Percentiles rank a stretch among this genome's conserved stretches.
These are phyloP conservation scores for Alternaria viburni DNA, from an alignment of 2,329 filamentous ascomycete genomes.

Conservation along the genomic window DNA sequence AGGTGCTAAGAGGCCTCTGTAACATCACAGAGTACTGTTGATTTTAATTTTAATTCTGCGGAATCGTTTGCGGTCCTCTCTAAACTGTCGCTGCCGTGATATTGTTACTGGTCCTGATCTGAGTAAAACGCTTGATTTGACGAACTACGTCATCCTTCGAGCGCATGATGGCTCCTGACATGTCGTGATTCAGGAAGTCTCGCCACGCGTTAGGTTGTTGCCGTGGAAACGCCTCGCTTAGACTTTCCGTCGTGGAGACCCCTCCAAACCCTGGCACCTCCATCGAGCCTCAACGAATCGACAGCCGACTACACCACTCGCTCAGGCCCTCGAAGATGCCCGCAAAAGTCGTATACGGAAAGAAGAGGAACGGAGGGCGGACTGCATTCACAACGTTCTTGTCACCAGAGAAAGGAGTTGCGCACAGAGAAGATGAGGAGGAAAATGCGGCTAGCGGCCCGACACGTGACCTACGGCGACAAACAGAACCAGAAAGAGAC, in stretches of 20 bases:
- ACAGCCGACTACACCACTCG: neutral
- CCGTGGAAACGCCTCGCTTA: constrained; percentile 13
- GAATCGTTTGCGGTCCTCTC: neutral
- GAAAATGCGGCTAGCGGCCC: constrained; percentile 3
- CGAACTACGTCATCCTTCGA: neutral
- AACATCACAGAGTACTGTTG: neutral
- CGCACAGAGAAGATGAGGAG: neutral
- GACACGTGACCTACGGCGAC: constrained; percentile 6
- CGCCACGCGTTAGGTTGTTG: neutral
- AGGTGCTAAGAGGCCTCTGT: neutral
- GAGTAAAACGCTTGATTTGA: neutral
- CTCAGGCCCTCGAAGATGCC: constrained; percentile 23
- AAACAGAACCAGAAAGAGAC: neutral
- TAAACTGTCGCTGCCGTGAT: neutral
- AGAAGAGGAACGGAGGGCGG: constrained; percentile 34
- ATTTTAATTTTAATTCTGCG: constrained; percentile 14
- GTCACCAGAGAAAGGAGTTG: constrained; percentile 33
- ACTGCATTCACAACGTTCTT: constrained; percentile 34
- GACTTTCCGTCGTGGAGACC: constrained; percentile 7
- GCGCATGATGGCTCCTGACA: neutral
- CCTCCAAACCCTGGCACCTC: constrained; percentile 3
- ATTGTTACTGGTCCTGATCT: neutral
- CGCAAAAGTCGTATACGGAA: constrained; percentile 32
- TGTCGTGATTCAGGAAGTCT: neutral
- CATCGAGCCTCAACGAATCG: constrained; percentile 2